phyloP scores from a whole-genome alignment of 2,329 filamentous ascomycete species.

The Epichloe aotearoae region DNA sequence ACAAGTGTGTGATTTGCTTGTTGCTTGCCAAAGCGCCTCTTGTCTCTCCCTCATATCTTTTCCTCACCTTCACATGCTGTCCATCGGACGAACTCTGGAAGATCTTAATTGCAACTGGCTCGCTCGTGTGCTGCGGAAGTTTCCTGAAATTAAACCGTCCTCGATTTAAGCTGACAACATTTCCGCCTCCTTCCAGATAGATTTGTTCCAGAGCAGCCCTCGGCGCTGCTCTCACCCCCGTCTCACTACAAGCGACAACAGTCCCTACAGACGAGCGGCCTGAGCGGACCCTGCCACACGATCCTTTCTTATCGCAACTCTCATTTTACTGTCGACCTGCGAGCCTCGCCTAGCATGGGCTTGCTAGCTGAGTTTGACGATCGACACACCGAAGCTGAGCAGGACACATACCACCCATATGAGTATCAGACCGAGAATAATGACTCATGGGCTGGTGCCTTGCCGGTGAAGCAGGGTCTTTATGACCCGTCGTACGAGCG shows the following conservation, averaged over 20 bases:
- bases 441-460: constrained; percentile 78
- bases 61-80: too few relatives aligned
- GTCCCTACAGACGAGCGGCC: constrained; percentile 2
- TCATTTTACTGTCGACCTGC: neutral
- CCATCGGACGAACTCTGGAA: too few relatives aligned
- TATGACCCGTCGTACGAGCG: constrained; percentile 95
- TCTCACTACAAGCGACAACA: constrained; percentile 1
- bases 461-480: constrained; percentile 96
- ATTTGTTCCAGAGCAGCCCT: constrained; percentile 12
- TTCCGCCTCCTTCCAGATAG: constrained; percentile 1
- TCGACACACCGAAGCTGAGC: constrained; percentile 50
- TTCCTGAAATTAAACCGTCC: neutral
- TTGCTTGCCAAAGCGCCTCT: too few relatives aligned
- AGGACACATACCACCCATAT: constrained; percentile 55
- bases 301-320: neutral
- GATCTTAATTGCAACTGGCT: too few relatives aligned
- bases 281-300: constrained; percentile 2
- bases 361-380: constrained; percentile 54
- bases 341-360: constrained; percentile 55
- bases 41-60: neutral
- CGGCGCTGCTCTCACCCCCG: constrained; percentile 13
- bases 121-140: neutral
- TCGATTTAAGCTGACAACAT: constrained; percentile 2
- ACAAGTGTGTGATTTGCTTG: neutral
- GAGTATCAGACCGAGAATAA: constrained; percentile 82